phyloP scores from a whole-genome alignment of 2,329 filamentous ascomycete genomes.

The Aspergillus sergii region DNA sequence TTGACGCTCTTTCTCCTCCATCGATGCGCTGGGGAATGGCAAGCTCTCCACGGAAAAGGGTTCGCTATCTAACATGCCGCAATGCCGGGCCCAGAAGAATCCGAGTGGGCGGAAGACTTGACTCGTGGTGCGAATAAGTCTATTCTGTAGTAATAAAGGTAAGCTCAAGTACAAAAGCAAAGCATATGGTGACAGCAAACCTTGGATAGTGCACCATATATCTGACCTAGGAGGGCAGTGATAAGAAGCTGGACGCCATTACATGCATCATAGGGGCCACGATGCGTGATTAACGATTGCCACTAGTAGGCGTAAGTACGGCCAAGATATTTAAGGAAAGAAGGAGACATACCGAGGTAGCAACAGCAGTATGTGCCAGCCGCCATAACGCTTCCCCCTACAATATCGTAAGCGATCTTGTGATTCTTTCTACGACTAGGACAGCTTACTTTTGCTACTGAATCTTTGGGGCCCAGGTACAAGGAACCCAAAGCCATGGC shows the following conservation, averaged over 20 bases:
- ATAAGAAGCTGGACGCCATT: constrained; percentile 49
- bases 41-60: constrained; percentile 37
- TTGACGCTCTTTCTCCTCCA: constrained; percentile 41
- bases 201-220: constrained; percentile 48
- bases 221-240: constrained; percentile 46
- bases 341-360: constrained; percentile 39
- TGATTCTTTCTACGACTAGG: background rate
- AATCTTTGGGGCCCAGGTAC: constrained; percentile 48
- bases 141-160: constrained; percentile 31
- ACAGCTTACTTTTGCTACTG: constrained; percentile 39
- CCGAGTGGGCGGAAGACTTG: constrained; percentile 49
- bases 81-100: constrained; percentile 51
- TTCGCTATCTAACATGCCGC: constrained; percentile 45
- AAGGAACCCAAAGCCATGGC: constrained; percentile 51
- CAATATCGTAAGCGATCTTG: background rate
- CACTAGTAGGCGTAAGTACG: constrained; percentile 31
- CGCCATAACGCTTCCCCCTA: constrained; percentile 49
- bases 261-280: constrained; percentile 46
- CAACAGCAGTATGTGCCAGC: constrained; percentile 48
- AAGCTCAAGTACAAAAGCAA: background rate
- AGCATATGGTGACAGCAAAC: constrained; percentile 12
- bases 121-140: constrained; percentile 46
- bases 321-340: background rate
- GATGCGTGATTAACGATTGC: constrained; percentile 48
- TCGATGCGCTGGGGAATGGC: constrained; percentile 35